These are phyloP conservation scores for Trametopsis cervina DNA, from an alignment of 768 basidiomycete species.

Conservation along the genomic window DNA sequence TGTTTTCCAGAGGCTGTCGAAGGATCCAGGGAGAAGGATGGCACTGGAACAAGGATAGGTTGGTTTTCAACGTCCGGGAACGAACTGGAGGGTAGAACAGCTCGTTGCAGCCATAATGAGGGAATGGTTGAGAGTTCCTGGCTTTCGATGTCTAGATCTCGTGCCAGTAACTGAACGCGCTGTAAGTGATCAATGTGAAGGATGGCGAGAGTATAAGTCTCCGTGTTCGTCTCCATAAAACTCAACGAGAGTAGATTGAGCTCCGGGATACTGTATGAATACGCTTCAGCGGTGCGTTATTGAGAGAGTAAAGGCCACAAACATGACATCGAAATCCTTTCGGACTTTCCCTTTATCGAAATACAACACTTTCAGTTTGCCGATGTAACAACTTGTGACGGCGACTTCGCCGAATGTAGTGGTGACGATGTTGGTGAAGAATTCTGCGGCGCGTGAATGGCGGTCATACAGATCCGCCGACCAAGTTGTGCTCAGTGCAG, in stretches of 20 bases:
- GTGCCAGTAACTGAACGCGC: slow-evolving; percentile 56
- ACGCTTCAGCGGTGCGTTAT: no score
- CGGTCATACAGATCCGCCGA: slow-evolving; percentile 51
- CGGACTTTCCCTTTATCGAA: slow-evolving; percentile 48
- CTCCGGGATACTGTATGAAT: slow-evolving; percentile 49
- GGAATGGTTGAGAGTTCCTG: slow-evolving; percentile 31
- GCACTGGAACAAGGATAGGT: slow-evolving; percentile 24
- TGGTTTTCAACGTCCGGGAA: slow-evolving; percentile 26
- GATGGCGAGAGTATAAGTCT: slow-evolving; percentile 53
- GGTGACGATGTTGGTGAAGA: slow-evolving; percentile 63
- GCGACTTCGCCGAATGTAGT: slow-evolving; percentile 55
- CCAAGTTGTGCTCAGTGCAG: slow-evolving; percentile 35
- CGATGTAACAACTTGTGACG: slow-evolving; percentile 58
- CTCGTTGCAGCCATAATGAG: slow-evolving; percentile 21
- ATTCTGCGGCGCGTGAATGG: slow-evolving; percentile 57
- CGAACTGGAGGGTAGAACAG: slow-evolving; percentile 42
- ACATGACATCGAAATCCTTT: slow-evolving; percentile 62
- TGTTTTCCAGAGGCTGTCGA: slow-evolving; percentile 25
- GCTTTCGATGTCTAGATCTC: slow-evolving; percentile 34
- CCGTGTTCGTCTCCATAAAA: slow-evolving; percentile 38
- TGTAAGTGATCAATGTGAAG: slow-evolving; percentile 58
- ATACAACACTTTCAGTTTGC: slow-evolving; percentile 59
- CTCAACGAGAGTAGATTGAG: slow-evolving; percentile 61
- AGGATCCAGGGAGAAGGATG: slow-evolving; percentile 30
- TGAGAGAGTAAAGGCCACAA: slow-evolving; percentile 21